These are phyloP conservation scores for Colletotrichum sp. DNA, from an alignment of 2,329 filamentous ascomycete species.

Conservation along the genomic window DNA sequence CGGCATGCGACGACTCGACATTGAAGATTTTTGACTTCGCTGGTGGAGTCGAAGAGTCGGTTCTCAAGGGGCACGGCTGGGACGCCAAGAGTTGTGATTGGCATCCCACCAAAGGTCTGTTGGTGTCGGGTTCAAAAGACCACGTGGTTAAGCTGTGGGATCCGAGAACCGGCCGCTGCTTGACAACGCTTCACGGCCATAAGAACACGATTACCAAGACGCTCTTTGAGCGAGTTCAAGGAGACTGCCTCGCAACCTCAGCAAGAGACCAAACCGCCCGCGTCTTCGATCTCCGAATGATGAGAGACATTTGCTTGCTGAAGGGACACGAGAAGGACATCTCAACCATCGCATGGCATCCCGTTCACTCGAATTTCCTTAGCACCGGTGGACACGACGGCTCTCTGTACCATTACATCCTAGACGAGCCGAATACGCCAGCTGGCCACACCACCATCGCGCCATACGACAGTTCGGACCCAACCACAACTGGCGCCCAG, in stretches of 20 bases:
- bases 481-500: constrained; percentile 79
- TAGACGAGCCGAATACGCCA: constrained; percentile 91
- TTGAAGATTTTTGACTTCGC: constrained; percentile 98
- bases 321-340: constrained; percentile 97
- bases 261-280: constrained; percentile 92
- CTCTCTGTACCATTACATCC: constrained; percentile 89
- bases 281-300: constrained; percentile 95
- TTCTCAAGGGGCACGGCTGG: constrained; percentile 94
- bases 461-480: constrained; percentile 85
- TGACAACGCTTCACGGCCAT: constrained; percentile 94
- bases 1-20: constrained; percentile 90
- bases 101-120: constrained; percentile 92
- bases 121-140: constrained; percentile 97
- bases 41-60: constrained; percentile 80
- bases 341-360: constrained; percentile 91
- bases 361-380: constrained; percentile 85
- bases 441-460: constrained; percentile 75
- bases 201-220: constrained; percentile 98
- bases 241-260: constrained; percentile 86
- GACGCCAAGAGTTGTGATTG: constrained; percentile 97
- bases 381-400: constrained; percentile 92
- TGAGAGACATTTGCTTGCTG: constrained; percentile 94
- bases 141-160: constrained; percentile 98
- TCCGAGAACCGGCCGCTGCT: constrained; percentile 85
- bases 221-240: constrained; percentile 84